Evolutionary conservation across 1,284 basidiomycete genomes (phyloP), one percentile per base, ranked within the genome.

Genomic region (Cystobasidium sp.): DNA sequence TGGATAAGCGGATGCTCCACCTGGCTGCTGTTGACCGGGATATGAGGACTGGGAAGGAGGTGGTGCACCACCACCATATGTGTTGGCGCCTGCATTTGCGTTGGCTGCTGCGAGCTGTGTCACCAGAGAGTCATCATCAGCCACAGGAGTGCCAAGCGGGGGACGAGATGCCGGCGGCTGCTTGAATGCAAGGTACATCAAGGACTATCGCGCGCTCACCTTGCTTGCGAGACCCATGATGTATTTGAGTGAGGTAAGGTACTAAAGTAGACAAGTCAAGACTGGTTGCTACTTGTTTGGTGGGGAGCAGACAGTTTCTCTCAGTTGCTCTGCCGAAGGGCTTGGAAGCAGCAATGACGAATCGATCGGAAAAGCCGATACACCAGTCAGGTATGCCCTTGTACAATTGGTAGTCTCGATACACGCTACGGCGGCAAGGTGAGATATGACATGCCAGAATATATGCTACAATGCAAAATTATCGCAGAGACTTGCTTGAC

Each of bases 211-310:
- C 4, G 9, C 43, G 41, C 74, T 18, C 18, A 75, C 74, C 67
- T 75, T 75, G 31, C 59, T 65, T 31, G 74, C 68, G 51, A 75
- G 31, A 43, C 74, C 74, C 74, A 75, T 75, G 41, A 4, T 71
- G 47, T 20, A 41, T 16, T 46, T 44, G 44, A 62, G n/a, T 31
- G 4, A 51, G 2, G 37, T 53, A 22, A 10, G 20, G 52, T 22
- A n/a, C 20, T n/a, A 14, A 18, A 56, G 22, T 56, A 56, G 14
- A 14, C 46, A n/a, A 49, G 46, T 49, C 46, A 49, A 49, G n/a
- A n/a, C n/a, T n/a, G 46, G 12, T 12, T 49, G 46, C n/a, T 49
- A 3, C 14, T 12, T 14, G 46, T 49, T 12, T 14, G n/a, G 46
- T n/a, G n/a, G 6, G 3, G 6, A 12, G 46, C 46, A 49, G 46